Evolutionary conservation across 1,139 yeast genomes (phyloP), one percentile per base, ranked within the genome.

Genomic region (Taphrina deformans): DNA sequence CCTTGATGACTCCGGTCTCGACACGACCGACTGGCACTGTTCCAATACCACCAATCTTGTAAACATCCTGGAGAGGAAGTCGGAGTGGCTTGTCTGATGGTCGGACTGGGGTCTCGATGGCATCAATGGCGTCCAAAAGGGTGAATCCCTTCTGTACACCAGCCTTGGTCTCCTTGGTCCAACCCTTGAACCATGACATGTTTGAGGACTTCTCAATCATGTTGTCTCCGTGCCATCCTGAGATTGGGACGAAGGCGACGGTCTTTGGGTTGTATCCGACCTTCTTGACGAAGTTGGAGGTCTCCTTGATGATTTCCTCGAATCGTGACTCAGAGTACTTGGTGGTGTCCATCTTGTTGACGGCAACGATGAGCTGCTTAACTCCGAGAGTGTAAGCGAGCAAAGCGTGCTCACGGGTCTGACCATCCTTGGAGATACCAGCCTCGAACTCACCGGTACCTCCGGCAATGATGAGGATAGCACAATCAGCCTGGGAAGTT

Each of bases 141-240:
- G 93, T 88, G 87, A 87, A 86, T 82, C 93, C 93, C 82, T 86
- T 83, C 45, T 38, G 48, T 79, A 79, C 79, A 82, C 90, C 91
- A 74, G 83, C 80, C 83, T 87, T 87, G 88, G 89, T 85, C 82
- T 87, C 91, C 83, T 86, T 87, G 76, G 81, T 81, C 93, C 93
- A 87, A 75, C 93, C 93, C 86, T 88, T 87, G 90, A 87, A 87
- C 95, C 95, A 88, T 77, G 90, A 84, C 80, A 89, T 85, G 89
- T 88, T 88, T 75, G 87, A 67, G 73, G 92, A 85, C 66, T 88
- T 75, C 81, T 88, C 93, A 80, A 87, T 85, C 95, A 87, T 88
- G 89, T 88, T 87, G 84, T 88, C 95, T 84, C 95, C 95, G 83
- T 87, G 87, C 93, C 92, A 88, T 79, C 95, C 95, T 76, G 95